phyloP scores from a whole-genome alignment of 768 basidiomycete species.

The Boletus rex-veris region DNA sequence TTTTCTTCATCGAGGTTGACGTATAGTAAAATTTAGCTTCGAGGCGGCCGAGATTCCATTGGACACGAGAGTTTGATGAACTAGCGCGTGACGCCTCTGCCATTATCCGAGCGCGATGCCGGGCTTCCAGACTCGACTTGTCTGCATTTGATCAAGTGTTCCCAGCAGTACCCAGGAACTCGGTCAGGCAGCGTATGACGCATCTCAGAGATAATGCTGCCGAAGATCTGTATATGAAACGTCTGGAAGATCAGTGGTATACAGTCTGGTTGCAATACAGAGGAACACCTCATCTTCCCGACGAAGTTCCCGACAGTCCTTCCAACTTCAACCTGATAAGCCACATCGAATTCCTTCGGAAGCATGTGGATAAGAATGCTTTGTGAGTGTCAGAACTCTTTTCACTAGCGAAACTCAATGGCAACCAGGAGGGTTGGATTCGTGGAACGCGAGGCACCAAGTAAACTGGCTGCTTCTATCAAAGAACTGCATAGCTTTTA shows the following conservation, averaged over 20 bases:
- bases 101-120: constrained; percentile 77
- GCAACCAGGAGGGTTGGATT: constrained; percentile 58
- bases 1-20: constrained; percentile 2
- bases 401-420: constrained; percentile 12
- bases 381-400: constrained; percentile 53
- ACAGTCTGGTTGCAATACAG: constrained; percentile 70
- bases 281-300: constrained; percentile 64
- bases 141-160: constrained; percentile 76
- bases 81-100: constrained; percentile 80
- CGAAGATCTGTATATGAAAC: constrained; percentile 70
- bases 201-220: constrained; percentile 60
- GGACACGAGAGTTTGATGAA: constrained; percentile 87
- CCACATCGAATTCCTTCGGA: constrained; percentile 80
- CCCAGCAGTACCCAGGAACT: constrained; percentile 68
- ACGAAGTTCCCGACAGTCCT: constrained; percentile 62
- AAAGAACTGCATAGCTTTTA: constrained; percentile 44
- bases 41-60: constrained; percentile 72
- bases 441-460: constrained; percentile 40
- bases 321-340: constrained; percentile 75
- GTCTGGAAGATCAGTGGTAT: constrained; percentile 81
- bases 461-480: constrained; percentile 42
- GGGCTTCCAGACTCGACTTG: constrained; percentile 63
- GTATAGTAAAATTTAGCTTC: constrained; percentile 8
- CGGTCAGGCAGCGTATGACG: constrained; percentile 64
- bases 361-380: constrained; percentile 80